Percentiles rank a stretch among this genome's conserved stretches.
These are phyloP conservation scores for Circinella umbellata DNA, from an alignment of 371 early-diverging fungal genomes.

Conservation along the genomic window DNA sequence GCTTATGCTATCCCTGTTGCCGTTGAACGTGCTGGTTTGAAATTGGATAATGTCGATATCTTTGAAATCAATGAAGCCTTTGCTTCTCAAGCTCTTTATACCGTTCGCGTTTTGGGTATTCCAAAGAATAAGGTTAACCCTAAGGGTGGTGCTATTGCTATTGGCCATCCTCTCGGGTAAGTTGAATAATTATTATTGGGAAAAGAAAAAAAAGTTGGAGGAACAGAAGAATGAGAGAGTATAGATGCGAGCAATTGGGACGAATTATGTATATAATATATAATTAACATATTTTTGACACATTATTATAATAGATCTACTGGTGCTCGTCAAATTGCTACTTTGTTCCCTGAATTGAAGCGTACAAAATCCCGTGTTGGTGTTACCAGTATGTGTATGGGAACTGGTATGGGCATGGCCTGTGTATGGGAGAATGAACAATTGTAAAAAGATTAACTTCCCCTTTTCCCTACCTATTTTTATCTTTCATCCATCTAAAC, in stretches of 20 bases:
- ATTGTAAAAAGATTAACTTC: background rate
- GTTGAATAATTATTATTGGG: constrained; percentile 36
- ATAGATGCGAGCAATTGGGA: no score
- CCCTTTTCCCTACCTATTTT: background rate
- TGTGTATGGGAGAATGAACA: constrained; percentile 85
- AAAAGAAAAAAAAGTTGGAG: no score
- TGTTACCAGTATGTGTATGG: constrained; percentile 91
- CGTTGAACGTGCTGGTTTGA: constrained; percentile 82
- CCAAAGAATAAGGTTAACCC: constrained; percentile 90
- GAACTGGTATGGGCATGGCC: constrained; percentile 94
- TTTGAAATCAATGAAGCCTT: constrained; percentile 96
- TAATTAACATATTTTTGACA: no score
- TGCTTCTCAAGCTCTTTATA: constrained; percentile 94
- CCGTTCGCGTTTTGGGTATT: constrained; percentile 81
- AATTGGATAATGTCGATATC: constrained; percentile 80
- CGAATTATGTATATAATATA: no score
- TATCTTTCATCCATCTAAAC: background rate
- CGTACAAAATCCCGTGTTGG: constrained; percentile 80
- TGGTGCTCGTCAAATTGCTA: constrained; percentile 95
- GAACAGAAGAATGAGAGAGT: background rate
- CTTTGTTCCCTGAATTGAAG: constrained; percentile 87
- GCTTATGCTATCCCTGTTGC: constrained; percentile 94
- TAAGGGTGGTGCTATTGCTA: constrained; percentile 96
- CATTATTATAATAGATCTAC: constrained; percentile 66
- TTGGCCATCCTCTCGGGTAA: constrained; percentile 83